These are phyloP conservation scores for Friedmanniomyces simplex DNA, from an alignment of 495 filamentous ascomycete genomes.

Conservation along the genomic window DNA sequence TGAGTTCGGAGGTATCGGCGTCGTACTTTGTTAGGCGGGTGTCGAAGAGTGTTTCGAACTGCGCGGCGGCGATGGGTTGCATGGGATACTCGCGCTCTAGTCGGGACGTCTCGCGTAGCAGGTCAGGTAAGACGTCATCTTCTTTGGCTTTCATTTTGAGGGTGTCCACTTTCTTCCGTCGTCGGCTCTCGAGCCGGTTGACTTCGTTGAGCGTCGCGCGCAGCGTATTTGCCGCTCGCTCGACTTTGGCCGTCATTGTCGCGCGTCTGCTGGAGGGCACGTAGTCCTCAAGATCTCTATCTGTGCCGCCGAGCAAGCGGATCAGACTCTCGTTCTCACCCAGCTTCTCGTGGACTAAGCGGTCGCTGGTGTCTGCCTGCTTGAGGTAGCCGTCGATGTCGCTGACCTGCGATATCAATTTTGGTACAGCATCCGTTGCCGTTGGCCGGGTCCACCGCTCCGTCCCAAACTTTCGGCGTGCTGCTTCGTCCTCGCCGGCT, in stretches of 20 bases:
- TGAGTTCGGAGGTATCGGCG: slow-evolving; percentile 56
- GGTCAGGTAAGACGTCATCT: slow-evolving; percentile 79
- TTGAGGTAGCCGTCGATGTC: slow-evolving; percentile 85
- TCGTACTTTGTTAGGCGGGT: slow-evolving; percentile 71
- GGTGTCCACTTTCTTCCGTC: slow-evolving; percentile 63
- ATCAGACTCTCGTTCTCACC: slow-evolving; percentile 64
- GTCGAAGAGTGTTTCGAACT: slow-evolving; percentile 89
- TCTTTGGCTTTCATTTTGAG: slow-evolving; percentile 65
- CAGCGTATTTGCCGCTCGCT: slow-evolving; percentile 63
- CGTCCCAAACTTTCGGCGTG: slow-evolving; percentile 74
- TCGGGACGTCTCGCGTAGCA: slow-evolving; percentile 70
- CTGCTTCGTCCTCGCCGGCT: slow-evolving; percentile 66
- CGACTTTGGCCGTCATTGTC: slow-evolving; percentile 66
- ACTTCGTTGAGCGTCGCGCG: slow-evolving; percentile 74
- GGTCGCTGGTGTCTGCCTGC: slow-evolving; percentile 73
- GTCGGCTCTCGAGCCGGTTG: slow-evolving; percentile 63
- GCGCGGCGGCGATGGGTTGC: slow-evolving; percentile 68
- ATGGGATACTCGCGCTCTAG: slow-evolving; percentile 79
- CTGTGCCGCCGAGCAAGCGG: slow-evolving; percentile 61
- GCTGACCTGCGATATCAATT: slow-evolving; percentile 60
- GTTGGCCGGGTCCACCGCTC: slow-evolving; percentile 68
- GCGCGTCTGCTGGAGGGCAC: slow-evolving; percentile 76
- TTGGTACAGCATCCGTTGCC: slow-evolving; percentile 57
- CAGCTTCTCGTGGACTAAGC: slow-evolving; percentile 67
- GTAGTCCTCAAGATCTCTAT: slow-evolving; percentile 71